Conservation (phyloP, 352 stramenopile species). For the Phytopythium vexans region DNA sequence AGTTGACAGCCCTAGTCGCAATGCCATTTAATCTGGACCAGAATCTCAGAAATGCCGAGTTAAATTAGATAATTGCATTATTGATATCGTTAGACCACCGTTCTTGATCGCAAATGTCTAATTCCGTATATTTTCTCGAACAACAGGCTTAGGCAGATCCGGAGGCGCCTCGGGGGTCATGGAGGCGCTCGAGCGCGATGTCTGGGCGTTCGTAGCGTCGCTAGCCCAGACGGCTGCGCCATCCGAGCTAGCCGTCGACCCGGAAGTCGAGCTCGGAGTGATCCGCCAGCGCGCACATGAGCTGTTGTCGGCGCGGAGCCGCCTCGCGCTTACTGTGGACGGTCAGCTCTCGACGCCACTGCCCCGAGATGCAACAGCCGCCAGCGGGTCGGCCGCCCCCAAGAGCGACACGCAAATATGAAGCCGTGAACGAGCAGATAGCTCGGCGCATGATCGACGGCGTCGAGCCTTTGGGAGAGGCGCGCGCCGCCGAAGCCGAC, state of each 20-base stretch:
- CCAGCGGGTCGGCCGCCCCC: slow-evolving; percentile 1
- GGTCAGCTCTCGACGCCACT: neutral
- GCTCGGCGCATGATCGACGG: slow-evolving; percentile 50
- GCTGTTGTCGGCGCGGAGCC: slow-evolving; percentile 25
- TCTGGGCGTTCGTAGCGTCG: slow-evolving; percentile 55
- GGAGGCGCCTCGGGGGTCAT: neutral
- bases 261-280: slow-evolving; percentile 16
- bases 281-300: slow-evolving; percentile 29
- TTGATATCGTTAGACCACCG: too few relatives aligned
- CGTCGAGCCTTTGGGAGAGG: slow-evolving; percentile 11
- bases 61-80: too few relatives aligned
- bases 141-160: too few relatives aligned
- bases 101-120: too few relatives aligned
- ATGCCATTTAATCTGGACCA: too few relatives aligned
- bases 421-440: slow-evolving; percentile 63
- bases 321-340: neutral
- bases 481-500: slow-evolving; percentile 26
- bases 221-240: slow-evolving; percentile 10
- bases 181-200: slow-evolving; percentile 19
- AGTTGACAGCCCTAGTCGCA: too few relatives aligned
- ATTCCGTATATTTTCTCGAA: too few relatives aligned
- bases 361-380: neutral
- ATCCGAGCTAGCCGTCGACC: neutral
- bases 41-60: too few relatives aligned
- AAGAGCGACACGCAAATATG: slow-evolving; percentile 29